Evolutionary conservation across 805 yeast genomes (phyloP).

Genomic region (Komagataella kurtzmanii): DNA sequence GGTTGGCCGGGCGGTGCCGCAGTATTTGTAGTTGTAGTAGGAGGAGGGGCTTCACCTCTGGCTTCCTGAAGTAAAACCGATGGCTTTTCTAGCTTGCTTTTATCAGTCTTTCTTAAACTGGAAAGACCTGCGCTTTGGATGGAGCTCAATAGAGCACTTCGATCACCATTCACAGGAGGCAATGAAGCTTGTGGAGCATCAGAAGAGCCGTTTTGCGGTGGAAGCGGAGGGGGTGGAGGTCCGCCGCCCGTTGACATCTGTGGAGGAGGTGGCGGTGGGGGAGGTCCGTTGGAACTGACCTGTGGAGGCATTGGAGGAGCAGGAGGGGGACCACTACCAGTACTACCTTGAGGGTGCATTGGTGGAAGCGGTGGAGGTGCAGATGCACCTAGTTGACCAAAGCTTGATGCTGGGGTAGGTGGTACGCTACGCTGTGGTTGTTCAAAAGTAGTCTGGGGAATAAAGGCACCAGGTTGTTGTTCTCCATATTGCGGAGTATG

Average conservation of each 20-base stretch:
- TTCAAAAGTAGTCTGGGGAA: conserved; percentile 8
- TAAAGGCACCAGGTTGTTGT: background rate
- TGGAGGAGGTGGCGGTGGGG: conserved; percentile 20
- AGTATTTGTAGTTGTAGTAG: conserved; percentile 17
- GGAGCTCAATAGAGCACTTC: conserved; percentile 80
- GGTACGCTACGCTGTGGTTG: background rate
- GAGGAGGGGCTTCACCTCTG: conserved; percentile 39
- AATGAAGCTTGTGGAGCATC: conserved; percentile 15
- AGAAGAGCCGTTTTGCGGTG: conserved; percentile 21
- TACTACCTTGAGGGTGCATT: conserved; percentile 2
- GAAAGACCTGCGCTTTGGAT: conserved; percentile 73
- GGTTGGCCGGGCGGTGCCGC: conserved; percentile 27
- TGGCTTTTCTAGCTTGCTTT: conserved; percentile 71
- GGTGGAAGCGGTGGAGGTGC: conserved; percentile 11
- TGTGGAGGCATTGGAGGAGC: conserved; percentile 11
- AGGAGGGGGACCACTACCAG: conserved; percentile 10
- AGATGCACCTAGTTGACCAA: conserved; percentile 8
- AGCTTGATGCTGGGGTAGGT: conserved; percentile 8
- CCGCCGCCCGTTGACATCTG: conserved; percentile 15
- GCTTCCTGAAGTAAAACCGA: conserved; percentile 62
- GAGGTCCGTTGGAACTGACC: conserved; percentile 10
- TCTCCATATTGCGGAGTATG: conserved; percentile 9
- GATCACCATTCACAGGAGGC: conserved; percentile 34
- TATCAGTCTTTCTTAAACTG: conserved; percentile 63
- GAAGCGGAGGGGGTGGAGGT: conserved; percentile 31